Evolutionary conservation across 495 filamentous ascomycete genomes (phyloP).

Genomic region (Penicillium paradoxum): DNA sequence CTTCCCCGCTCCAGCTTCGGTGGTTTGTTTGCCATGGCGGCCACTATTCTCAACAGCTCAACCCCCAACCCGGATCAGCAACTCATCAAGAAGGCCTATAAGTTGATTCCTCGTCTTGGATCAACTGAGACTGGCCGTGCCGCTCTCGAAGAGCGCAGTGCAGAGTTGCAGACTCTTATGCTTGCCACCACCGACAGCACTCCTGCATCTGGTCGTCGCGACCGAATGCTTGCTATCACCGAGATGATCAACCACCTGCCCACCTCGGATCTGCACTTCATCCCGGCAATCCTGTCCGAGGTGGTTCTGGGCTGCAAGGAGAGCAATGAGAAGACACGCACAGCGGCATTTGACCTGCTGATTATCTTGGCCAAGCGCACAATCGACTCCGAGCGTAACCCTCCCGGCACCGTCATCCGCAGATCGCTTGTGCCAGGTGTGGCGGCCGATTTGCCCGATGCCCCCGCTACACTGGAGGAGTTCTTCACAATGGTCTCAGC

Average conservation of each 20-base stretch:
- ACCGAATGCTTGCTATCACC: conserved; percentile 77
- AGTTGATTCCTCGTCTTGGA: conserved; percentile 84
- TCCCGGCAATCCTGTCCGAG: conserved; percentile 84
- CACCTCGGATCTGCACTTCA: conserved; percentile 75
- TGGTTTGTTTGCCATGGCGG: conserved; percentile 75
- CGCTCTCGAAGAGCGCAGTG: conserved; percentile 65
- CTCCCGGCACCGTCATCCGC: conserved; percentile 66
- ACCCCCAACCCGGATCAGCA: conserved; percentile 62
- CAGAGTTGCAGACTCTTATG: conserved; percentile 73
- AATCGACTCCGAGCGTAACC: conserved; percentile 46
- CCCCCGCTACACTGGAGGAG: conserved; percentile 76
- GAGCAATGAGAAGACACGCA: conserved; percentile 88
- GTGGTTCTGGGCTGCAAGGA: conserved; percentile 94
- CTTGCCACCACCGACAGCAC: conserved; percentile 73
- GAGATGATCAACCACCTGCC: conserved; percentile 74
- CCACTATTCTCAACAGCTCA: conserved; percentile 65
- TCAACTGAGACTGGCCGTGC: conserved; percentile 66
- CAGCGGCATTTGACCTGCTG: conserved; percentile 82
- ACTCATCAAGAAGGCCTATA: conserved; percentile 99
- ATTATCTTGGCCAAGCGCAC: conserved; percentile 84
- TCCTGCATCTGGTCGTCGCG: conserved; percentile 73
- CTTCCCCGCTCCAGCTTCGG: conserved; percentile 77
- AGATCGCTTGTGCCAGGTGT: conserved; percentile 83
- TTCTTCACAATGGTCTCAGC: conserved; percentile 98
- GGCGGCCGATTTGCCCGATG: conserved; percentile 70